A percentile compares a stretch with the other conserved stretches of the same genome.
Conservation (phyloP, 2,329 filamentous ascomycete species). For the Fusarium mangiferae region DNA sequence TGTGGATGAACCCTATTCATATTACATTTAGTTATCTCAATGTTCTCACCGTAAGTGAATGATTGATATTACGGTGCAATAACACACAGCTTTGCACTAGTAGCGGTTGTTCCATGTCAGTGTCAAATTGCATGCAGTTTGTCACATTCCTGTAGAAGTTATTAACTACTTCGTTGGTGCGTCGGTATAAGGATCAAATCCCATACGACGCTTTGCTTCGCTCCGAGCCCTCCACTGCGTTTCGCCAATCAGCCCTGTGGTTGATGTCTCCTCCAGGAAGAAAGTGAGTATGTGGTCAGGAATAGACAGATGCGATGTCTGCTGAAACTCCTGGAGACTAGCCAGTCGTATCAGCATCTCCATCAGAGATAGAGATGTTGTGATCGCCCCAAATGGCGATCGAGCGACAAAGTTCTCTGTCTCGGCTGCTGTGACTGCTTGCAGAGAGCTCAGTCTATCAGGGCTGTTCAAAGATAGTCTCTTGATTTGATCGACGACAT, state of each 20-base stretch:
- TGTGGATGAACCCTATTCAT: neutral
- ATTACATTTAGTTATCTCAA: neutral
- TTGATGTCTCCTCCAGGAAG: slow-evolving; percentile 75
- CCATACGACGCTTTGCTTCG: slow-evolving; percentile 61
- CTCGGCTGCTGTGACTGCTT: slow-evolving; percentile 22
- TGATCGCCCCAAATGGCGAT: slow-evolving; percentile 63
- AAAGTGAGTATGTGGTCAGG: slow-evolving; percentile 90
- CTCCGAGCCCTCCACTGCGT: slow-evolving; percentile 56
- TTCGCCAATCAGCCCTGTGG: slow-evolving; percentile 60
- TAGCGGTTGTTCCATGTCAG: neutral
- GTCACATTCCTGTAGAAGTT: neutral
- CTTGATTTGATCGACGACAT: slow-evolving; percentile 54
- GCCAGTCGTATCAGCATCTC: slow-evolving; percentile 89
- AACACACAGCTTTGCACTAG: neutral
- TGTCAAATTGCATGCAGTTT: neutral
- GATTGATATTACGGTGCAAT: neutral
- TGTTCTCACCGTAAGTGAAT: neutral
- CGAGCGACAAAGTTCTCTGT: slow-evolving; percentile 49
- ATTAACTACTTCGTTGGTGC: slow-evolving; percentile 43
- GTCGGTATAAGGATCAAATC: slow-evolving; percentile 68
- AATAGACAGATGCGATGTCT: slow-evolving; percentile 87
- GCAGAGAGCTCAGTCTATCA: slow-evolving; percentile 2
- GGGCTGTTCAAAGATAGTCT: slow-evolving; percentile 50
- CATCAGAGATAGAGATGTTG: slow-evolving; percentile 75
- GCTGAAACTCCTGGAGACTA: slow-evolving; percentile 91